Conservation (phyloP, 2,329 filamentous ascomycete genomes). For the Myotisia sp. region DNA sequence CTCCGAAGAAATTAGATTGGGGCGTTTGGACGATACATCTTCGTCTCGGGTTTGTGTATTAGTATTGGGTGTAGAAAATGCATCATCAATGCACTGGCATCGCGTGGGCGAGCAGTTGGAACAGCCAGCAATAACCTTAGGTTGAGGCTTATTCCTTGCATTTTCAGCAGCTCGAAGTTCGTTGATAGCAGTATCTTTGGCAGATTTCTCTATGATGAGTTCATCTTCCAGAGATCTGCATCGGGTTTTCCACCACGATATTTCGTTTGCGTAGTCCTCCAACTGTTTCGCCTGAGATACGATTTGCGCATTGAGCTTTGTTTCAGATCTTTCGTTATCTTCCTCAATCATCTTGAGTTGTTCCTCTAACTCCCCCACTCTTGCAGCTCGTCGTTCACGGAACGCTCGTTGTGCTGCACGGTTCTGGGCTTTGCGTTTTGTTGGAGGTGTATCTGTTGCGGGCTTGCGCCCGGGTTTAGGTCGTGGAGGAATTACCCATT, state of each 20-base stretch:
- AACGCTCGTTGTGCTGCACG: constrained; percentile 85
- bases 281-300: constrained; percentile 48
- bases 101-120: constrained; percentile 49
- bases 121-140: constrained; percentile 40
- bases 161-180: constrained; percentile 17
- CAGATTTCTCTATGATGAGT: constrained; percentile 34
- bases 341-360: constrained; percentile 36
- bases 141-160: constrained; percentile 13
- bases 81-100: constrained; percentile 48
- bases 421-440: constrained; percentile 74
- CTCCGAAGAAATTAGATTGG: constrained; percentile 21
- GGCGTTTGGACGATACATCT: constrained; percentile 23
- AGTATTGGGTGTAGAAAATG: constrained; percentile 33
- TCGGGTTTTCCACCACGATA: constrained; percentile 35
- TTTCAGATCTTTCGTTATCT: constrained; percentile 30
- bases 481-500: constrained; percentile 73
- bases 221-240: constrained; percentile 51
- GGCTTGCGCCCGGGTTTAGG: constrained; percentile 95
- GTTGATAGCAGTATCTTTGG: constrained; percentile 30
- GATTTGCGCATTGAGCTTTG: constrained; percentile 43
- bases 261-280: constrained; percentile 46
- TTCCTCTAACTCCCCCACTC: constrained; percentile 52
- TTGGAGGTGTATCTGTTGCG: constrained; percentile 87
- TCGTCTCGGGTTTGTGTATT: constrained; percentile 25
- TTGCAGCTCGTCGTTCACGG: constrained; percentile 85